Evolutionary conservation across 2,329 filamentous ascomycete genomes (phyloP).

Genomic region (Colletotrichum camelliae): DNA sequence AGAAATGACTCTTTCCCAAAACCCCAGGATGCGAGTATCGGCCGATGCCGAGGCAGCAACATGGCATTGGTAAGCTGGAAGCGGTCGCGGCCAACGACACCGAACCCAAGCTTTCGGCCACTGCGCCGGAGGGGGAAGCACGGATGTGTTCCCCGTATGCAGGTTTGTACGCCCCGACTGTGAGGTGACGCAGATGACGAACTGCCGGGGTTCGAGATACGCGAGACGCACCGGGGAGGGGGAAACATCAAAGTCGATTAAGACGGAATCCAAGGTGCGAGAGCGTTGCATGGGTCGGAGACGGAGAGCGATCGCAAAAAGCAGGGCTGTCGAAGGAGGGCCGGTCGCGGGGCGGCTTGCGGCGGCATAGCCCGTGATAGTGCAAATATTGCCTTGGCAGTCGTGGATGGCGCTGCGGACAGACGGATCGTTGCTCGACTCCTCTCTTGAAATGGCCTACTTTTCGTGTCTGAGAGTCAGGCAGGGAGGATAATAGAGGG

Average conservation of each 20-base stretch:
- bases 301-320: neutral
- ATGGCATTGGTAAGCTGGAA: neutral
- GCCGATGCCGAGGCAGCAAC: neutral
- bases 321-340: slow-evolving; percentile 7
- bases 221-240: neutral
- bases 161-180: slow-evolving; percentile 9
- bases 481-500: neutral
- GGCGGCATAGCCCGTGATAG: slow-evolving; percentile 4
- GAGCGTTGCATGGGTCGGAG: neutral
- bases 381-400: neutral
- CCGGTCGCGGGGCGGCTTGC: slow-evolving; percentile 20
- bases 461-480: neutral
- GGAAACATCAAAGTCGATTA: neutral
- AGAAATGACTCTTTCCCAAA: neutral
- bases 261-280: neutral
- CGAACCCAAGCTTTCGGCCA: slow-evolving; percentile 13
- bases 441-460: neutral
- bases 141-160: slow-evolving; percentile 10
- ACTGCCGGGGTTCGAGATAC: neutral
- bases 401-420: slow-evolving; percentile 3
- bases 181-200: slow-evolving; percentile 1
- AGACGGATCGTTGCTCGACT: neutral
- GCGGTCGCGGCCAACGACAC: neutral
- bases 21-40: neutral
- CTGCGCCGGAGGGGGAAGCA: neutral